Percentiles rank a stretch among this genome's conserved stretches.
Conservation (phyloP, 2,329 filamentous ascomycete species). For the Sclerotinia borealis region DNA sequence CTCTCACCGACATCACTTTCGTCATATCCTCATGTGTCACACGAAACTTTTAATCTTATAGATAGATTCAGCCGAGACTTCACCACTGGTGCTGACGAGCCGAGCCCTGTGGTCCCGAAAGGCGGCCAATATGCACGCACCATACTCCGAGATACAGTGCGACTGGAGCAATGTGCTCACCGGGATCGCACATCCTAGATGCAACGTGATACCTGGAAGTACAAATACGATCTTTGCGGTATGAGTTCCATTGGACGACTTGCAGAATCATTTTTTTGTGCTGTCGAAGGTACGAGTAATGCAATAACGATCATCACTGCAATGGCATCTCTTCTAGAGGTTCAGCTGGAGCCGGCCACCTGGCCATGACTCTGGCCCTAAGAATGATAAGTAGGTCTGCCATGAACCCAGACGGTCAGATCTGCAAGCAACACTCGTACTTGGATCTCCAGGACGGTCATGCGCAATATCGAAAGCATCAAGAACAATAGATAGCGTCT, state of each 20-base stretch:
- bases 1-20: constrained; percentile 6
- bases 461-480: constrained; percentile 4
- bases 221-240: neutral
- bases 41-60: constrained; percentile 17
- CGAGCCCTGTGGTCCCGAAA: constrained; percentile 1
- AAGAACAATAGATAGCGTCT: neutral
- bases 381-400: neutral
- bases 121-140: neutral
- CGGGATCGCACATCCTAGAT: neutral
- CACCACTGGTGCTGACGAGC: constrained; percentile 2
- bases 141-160: neutral
- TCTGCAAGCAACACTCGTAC: constrained; percentile 6
- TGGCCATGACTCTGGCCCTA: neutral
- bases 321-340: neutral
- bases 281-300: constrained; percentile 1
- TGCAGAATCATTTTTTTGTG: neutral
- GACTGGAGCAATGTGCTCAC: constrained; percentile 1
- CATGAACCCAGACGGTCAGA: neutral
- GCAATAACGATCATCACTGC: neutral
- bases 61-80: neutral
- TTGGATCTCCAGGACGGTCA: constrained; percentile 11
- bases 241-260: neutral
- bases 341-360: constrained; percentile 7
- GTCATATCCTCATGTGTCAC: constrained; percentile 28
- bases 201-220: constrained; percentile 5